These are phyloP conservation scores for Lecanosticta acicola DNA, from an alignment of 2,329 filamentous ascomycete genomes.

Conservation along the genomic window DNA sequence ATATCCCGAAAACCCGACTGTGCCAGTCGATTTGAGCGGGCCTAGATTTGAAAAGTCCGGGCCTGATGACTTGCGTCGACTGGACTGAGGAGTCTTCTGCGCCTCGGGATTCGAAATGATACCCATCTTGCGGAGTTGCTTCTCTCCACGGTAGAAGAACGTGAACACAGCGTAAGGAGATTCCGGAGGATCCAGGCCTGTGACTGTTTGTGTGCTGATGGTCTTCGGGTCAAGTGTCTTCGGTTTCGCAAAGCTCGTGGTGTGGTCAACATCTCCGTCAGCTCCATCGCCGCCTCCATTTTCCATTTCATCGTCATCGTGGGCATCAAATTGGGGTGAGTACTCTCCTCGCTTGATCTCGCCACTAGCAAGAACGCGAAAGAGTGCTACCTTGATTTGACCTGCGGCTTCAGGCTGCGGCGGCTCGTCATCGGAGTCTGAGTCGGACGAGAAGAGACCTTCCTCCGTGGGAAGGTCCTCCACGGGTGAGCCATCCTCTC, in stretches of 20 bases:
- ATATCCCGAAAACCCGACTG: slow-evolving; percentile 85
- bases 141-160: slow-evolving; percentile 93
- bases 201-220: slow-evolving; percentile 98
- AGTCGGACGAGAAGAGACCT: slow-evolving; percentile 58
- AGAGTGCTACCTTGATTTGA: slow-evolving; percentile 97
- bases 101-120: slow-evolving; percentile 61
- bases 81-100: slow-evolving; percentile 54
- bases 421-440: slow-evolving; percentile 72
- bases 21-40: slow-evolving; percentile 78
- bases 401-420: slow-evolving; percentile 85
- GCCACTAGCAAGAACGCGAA: slow-evolving; percentile 87
- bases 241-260: slow-evolving; percentile 93
- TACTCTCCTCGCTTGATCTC: slow-evolving; percentile 98
- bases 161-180: slow-evolving; percentile 96
- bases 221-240: slow-evolving; percentile 94
- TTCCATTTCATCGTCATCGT: slow-evolving; percentile 78
- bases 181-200: slow-evolving; percentile 90
- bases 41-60: slow-evolving; percentile 80
- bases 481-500: slow-evolving; percentile 67
- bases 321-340: slow-evolving; percentile 92
- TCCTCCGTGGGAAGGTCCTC: slow-evolving; percentile 67
- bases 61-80: slow-evolving; percentile 71
- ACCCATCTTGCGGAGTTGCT: slow-evolving; percentile 95
- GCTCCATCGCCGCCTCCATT: slow-evolving; percentile 56
- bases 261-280: slow-evolving; percentile 87